Percentiles rank a stretch among this genome's conserved stretches.
Evolutionary conservation across 2,329 filamentous ascomycete genomes (phyloP).

Genomic region (Aspergillus quadricinctus): DNA sequence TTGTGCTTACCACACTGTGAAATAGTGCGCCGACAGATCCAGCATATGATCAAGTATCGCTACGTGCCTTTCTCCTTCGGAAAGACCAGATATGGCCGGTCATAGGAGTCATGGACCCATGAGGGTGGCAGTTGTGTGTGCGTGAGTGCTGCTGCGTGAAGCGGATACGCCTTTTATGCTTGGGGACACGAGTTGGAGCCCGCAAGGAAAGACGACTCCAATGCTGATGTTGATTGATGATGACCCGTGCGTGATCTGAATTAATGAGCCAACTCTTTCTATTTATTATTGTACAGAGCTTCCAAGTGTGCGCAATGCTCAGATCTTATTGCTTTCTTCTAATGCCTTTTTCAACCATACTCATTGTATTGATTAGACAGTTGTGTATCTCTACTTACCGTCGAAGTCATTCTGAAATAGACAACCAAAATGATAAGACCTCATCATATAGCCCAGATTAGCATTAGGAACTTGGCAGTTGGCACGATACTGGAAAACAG

Average conservation of each 20-base stretch:
- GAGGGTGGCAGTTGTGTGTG: background rate
- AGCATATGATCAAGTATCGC: slow-evolving; percentile 99
- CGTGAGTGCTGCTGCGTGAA: background rate
- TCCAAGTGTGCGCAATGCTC: slow-evolving; percentile 1
- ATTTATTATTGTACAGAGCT: slow-evolving; percentile 7
- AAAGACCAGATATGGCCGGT: slow-evolving; percentile 68
- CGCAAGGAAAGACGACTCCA: background rate
- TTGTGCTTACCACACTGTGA: background rate
- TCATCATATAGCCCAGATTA: background rate
- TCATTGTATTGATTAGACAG: slow-evolving; percentile 1
- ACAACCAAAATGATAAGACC: background rate
- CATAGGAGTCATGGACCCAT: slow-evolving; percentile 16
- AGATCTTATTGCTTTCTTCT: background rate
- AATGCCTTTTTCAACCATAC: background rate
- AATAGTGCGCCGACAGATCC: slow-evolving; percentile 95
- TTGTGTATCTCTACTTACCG: background rate
- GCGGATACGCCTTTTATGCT: background rate
- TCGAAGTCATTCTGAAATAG: background rate
- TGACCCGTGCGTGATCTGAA: slow-evolving; percentile 6
- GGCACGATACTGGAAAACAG: background rate
- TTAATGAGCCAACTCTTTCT: slow-evolving; percentile 2
- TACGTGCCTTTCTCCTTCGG: slow-evolving; percentile 92
- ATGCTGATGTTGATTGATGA: slow-evolving; percentile 6
- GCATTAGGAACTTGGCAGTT: too few relatives aligned
- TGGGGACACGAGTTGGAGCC: background rate